phyloP scores from a whole-genome alignment of 148 eudicot species.

The Chenopodium berlandieri region DNA sequence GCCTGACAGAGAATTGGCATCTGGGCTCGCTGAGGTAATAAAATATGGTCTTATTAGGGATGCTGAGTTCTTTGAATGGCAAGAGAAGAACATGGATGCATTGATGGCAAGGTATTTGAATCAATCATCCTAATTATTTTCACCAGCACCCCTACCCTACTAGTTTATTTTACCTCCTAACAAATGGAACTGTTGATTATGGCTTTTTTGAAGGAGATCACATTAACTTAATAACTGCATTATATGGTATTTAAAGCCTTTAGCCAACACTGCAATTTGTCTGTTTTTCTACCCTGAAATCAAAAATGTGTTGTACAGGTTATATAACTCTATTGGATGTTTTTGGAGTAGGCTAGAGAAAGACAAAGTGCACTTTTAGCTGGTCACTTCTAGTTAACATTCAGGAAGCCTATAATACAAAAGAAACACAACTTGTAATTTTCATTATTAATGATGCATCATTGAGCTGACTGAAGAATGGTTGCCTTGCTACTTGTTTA shows the following conservation, averaged over 20 bases:
- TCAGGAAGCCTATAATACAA: background rate
- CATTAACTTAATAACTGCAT: background rate
- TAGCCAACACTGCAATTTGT: background rate
- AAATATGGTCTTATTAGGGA: conserved; percentile 95
- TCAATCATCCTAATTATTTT: background rate
- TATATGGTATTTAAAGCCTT: background rate
- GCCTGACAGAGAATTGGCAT: conserved; percentile 94
- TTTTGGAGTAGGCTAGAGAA: background rate
- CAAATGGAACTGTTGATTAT: background rate
- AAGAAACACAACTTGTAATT: too few relatives aligned
- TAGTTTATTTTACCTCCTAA: background rate
- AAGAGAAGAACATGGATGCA: conserved; percentile 81
- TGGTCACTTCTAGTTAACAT: background rate
- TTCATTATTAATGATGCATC: background rate
- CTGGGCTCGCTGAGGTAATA: conserved; percentile 92
- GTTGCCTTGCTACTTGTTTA: background rate
- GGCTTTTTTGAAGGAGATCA: background rate
- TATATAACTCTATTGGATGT: background rate
- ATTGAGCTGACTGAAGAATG: background rate
- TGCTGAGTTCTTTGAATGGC: conserved; percentile 95
- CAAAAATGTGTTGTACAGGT: background rate
- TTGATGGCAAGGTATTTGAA: conserved; percentile 69
- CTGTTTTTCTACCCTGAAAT: background rate
- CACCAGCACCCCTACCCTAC: background rate
- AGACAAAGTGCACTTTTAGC: background rate